Evolutionary conservation across 164 flowering plant genomes (phyloP).

Genomic region (Cinnamomum micranthum): DNA sequence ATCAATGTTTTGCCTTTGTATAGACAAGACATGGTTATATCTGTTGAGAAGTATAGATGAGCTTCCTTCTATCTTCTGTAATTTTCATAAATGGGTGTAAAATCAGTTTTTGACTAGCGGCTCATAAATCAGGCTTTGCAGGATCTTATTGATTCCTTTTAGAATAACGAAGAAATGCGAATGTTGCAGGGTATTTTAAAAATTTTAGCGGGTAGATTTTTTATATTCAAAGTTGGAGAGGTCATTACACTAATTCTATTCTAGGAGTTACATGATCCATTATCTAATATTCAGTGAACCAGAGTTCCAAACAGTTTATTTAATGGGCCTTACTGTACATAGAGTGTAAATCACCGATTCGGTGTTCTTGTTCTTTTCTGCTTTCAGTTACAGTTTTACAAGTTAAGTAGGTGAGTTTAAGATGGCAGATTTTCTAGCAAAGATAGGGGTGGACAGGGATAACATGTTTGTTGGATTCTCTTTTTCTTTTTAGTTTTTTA

Average conservation of each 20-base stretch:
- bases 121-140: neutral
- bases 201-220: neutral
- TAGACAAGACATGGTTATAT: no score
- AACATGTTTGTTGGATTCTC: no score
- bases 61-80: no score
- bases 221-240: neutral
- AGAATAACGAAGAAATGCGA: neutral
- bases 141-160: neutral
- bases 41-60: no score
- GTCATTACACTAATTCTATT: neutral
- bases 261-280: neutral
- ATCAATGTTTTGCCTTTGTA: no score
- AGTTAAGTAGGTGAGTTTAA: no score
- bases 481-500: no score
- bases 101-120: neutral
- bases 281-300: neutral
- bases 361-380: neutral
- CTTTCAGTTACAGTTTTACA: neutral
- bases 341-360: neutral
- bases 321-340: neutral
- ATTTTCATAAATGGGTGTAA: no score
- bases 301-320: neutral
- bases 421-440: no score
- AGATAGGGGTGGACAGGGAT: no score
- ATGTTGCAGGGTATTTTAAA: neutral